A percentile compares a stretch with the other conserved stretches of the same genome.
These are phyloP conservation scores for Cyclospora cayetanensis DNA, from an alignment of 169 alveolate genomes.

Conservation along the genomic window DNA sequence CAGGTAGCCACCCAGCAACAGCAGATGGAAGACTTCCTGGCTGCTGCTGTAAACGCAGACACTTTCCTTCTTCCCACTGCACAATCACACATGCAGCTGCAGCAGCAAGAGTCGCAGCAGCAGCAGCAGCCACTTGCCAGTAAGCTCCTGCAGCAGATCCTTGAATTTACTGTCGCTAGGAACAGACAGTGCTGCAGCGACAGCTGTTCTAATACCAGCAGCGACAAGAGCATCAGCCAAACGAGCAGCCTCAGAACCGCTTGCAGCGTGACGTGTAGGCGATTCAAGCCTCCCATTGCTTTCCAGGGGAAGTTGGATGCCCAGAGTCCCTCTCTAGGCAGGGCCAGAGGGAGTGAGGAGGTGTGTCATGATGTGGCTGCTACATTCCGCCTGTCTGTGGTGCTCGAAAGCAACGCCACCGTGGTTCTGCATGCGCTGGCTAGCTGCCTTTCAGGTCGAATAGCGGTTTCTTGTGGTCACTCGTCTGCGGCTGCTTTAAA, in stretches of 20 bases:
- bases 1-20: conserved; percentile 4
- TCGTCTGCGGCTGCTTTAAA: neutral
- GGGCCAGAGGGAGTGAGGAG: no score
- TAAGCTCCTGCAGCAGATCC: conserved; percentile 31
- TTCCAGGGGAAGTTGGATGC: no score
- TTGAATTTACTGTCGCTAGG: neutral
- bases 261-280: neutral
- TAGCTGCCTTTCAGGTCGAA: neutral
- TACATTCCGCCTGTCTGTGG: conserved; percentile 14
- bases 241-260: neutral
- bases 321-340: no score
- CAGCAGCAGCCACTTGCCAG: conserved; percentile 19
- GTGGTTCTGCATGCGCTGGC: neutral
- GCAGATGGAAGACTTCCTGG: conserved; percentile 10
- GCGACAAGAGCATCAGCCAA: neutral
- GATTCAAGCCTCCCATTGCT: no score
- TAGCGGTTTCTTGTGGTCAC: neutral
- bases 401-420: neutral
- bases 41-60: conserved; percentile 56
- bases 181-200: neutral
- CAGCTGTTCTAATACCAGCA: neutral
- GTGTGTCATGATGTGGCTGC: neutral
- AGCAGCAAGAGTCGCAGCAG: neutral
- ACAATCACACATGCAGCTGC: neutral
- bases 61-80: neutral